A percentile compares a stretch with the other conserved stretches of the same genome.
Conservation (phyloP, 805 yeast genomes). For the Grigorovia jiainica region DNA sequence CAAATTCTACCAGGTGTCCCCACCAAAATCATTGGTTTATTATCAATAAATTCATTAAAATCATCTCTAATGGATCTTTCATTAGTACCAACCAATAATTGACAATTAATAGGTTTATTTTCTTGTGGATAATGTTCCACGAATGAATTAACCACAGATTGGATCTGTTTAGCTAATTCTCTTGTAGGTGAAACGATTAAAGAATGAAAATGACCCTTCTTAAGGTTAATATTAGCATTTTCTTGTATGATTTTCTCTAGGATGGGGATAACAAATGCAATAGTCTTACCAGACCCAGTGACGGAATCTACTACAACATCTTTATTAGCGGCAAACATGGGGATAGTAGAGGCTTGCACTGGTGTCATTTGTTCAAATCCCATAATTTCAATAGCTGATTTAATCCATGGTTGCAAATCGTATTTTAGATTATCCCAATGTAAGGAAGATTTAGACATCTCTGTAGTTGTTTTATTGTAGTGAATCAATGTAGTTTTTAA, state of each 20-base stretch:
- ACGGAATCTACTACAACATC: slow-evolving; percentile 97
- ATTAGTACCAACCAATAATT: slow-evolving; percentile 47
- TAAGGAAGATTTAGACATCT: slow-evolving; percentile 41
- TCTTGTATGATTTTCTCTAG: slow-evolving; percentile 49
- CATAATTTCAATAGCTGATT: slow-evolving; percentile 54
- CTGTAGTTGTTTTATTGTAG: neutral
- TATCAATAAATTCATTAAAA: slow-evolving; percentile 42
- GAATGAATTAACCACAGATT: slow-evolving; percentile 51
- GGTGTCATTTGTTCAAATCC: slow-evolving; percentile 88
- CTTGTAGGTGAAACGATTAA: slow-evolving; percentile 61
- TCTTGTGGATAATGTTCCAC: slow-evolving; percentile 49
- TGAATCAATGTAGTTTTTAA: neutral
- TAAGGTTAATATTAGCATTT: slow-evolving; percentile 28
- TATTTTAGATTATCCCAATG: slow-evolving; percentile 51
- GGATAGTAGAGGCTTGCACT: slow-evolving; percentile 92
- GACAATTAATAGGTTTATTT: slow-evolving; percentile 37
- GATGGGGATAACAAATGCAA: slow-evolving; percentile 81
- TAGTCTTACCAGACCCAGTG: slow-evolving; percentile 96
- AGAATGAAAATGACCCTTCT: slow-evolving; percentile 61
- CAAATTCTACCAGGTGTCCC: slow-evolving; percentile 89
- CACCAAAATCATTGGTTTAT: slow-evolving; percentile 63
- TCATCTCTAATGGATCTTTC: slow-evolving; percentile 61
- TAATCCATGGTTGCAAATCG: slow-evolving; percentile 59
- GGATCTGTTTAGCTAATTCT: slow-evolving; percentile 63
- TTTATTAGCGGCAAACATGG: slow-evolving; percentile 70